Percentiles rank a stretch among this genome's conserved stretches.
Conservation (phyloP, 164 flowering plant genomes). For the Annona cherimola region DNA sequence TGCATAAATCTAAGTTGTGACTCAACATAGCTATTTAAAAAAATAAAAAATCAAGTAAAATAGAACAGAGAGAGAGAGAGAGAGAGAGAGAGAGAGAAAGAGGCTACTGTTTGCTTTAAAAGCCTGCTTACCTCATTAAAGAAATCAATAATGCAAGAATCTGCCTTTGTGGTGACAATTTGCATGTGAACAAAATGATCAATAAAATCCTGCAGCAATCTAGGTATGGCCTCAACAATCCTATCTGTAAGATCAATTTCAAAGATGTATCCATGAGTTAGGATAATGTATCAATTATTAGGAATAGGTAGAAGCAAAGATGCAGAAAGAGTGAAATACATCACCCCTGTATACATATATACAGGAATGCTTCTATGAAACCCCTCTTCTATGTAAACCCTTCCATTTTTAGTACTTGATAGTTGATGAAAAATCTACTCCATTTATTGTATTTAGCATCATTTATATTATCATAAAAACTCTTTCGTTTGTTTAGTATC, state of each 20-base stretch:
- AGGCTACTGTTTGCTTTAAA: too few species aligned
- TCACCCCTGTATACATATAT: neutral
- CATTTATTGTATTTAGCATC: too few species aligned
- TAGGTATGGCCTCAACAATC: constrained; percentile 63
- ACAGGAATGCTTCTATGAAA: too few species aligned
- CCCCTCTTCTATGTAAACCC: too few species aligned
- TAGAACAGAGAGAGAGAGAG: neutral
- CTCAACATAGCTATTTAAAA: neutral
- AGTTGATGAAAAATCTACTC: too few species aligned
- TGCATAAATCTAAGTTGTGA: constrained; percentile 9
- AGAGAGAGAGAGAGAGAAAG: too few species aligned
- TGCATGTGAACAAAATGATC: constrained; percentile 48
- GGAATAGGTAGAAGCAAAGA: neutral
- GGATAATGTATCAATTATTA: neutral
- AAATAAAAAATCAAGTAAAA: neutral
- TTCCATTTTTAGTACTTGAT: too few species aligned
- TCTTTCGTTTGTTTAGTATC: too few species aligned
- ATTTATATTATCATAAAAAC: too few species aligned
- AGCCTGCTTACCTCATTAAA: constrained; percentile 51
- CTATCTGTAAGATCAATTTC: constrained; percentile 38
- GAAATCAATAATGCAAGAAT: constrained; percentile 64
- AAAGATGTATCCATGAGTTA: neutral
- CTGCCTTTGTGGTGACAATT: constrained; percentile 52
- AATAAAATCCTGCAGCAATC: constrained; percentile 53
- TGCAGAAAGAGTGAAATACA: neutral